phyloP scores from a whole-genome alignment of 2,329 filamentous ascomycete species.

The Neopestalotiopsis rosae region DNA sequence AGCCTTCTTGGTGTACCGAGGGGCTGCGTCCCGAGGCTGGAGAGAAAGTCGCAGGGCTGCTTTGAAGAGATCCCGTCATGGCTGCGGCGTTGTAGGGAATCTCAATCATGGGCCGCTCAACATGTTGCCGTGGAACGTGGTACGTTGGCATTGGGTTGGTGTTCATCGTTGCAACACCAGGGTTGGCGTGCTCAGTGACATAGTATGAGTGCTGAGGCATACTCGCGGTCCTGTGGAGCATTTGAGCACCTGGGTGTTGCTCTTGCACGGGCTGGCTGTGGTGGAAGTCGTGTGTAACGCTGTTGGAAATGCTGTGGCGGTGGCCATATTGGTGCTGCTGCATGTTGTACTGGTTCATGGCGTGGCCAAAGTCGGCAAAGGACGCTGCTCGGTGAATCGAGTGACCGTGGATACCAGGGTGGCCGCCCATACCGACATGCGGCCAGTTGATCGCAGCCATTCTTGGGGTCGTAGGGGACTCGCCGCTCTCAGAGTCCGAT shows the following conservation, averaged over 20 bases:
- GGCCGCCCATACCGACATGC: conserved; percentile 45
- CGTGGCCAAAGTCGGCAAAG: conserved; percentile 60
- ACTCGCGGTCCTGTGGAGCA: conserved; percentile 55
- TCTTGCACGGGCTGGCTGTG: conserved; percentile 48
- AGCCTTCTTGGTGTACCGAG: conserved; percentile 53
- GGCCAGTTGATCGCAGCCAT: conserved; percentile 59
- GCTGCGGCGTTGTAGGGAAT: conserved; percentile 56
- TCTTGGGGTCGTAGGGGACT: conserved; percentile 64
- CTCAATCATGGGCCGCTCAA: conserved; percentile 52
- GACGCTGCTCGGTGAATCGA: conserved; percentile 57
- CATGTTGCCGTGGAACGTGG: conserved; percentile 56
- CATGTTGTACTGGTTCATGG: conserved; percentile 51
- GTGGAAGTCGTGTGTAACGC: conserved; percentile 50
- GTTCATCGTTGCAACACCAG: conserved; percentile 66
- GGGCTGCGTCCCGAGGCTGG: conserved; percentile 60
- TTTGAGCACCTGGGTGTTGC: conserved; percentile 49
- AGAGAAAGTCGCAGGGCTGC: conserved; percentile 64
- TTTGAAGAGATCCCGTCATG: conserved; percentile 58
- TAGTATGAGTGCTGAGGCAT: conserved; percentile 56
- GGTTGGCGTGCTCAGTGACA: conserved; percentile 66
- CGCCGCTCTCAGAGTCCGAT: conserved; percentile 62
- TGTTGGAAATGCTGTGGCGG: conserved; percentile 53
- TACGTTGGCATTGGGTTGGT: conserved; percentile 56
- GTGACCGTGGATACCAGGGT: conserved; percentile 43
- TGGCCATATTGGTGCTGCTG: conserved; percentile 47